Evolutionary conservation across 139 green algal species (phyloP), one percentile per base, ranked within the genome.

Genomic region (Chlamydomonas urium): DNA sequence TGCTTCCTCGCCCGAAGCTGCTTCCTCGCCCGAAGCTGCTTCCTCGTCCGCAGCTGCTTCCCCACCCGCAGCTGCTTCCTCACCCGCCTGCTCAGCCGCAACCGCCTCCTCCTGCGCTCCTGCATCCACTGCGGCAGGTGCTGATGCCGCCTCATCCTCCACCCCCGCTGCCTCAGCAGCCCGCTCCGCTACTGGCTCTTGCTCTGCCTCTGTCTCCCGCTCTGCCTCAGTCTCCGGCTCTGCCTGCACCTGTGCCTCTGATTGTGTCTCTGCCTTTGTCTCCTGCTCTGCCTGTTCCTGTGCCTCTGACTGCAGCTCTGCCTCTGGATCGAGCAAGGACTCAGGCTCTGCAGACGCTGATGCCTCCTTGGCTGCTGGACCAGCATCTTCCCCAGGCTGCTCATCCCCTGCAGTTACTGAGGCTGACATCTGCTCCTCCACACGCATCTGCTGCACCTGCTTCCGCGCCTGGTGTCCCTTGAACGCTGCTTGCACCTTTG

Each of bases 401-500:
- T n/a, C n/a, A n/a, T n/a, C n/a, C n/a, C n/a, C n/a, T n/a, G n/a
- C n/a, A n/a, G n/a, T n/a, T n/a, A 14, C 42, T 14, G 42, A 50
- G 42, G 8, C 42, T 14, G 42, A 14, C 42, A 50, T 50, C 50
- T 78, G 34, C 36, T 24, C 3, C 36, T 24, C 62, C 26, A 4
- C 2, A 21, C 47, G 34, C 68, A 80, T 79, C 3, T 72, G 67
- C 10, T 69, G 69, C 48, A 88, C 75, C 32, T 81, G 68, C 72
- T 84, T 86, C 19, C 87, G 69, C 1, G 81, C 80, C 56, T 85
- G 81, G 70, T 89, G 83, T 24, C 85, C 87, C 3, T 83, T 74
- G 75, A 87, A 90, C n/a, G 75, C 75, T 4, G 83, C 77, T 72
- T 92, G 87, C 36, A 92, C 82, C 65, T 81, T 83, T 31, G 69